Evolutionary conservation across 805 yeast species (phyloP), one percentile per base, ranked within the genome.

Genomic region (Ogataea pini): DNA sequence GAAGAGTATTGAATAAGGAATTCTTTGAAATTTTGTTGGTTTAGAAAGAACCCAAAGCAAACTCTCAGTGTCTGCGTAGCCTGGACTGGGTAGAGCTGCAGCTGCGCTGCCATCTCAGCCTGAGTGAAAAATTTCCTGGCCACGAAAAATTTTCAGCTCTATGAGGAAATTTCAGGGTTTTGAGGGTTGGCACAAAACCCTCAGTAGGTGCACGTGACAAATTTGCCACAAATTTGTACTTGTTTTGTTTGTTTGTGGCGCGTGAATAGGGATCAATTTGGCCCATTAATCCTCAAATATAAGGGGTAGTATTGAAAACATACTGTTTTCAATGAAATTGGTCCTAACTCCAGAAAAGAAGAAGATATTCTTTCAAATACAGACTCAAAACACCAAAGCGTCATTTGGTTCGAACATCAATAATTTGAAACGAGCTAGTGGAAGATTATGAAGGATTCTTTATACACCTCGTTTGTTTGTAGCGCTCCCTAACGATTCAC

Each of bases 101-200:
- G 29, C 37, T 32, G 44, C 38, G 12, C 34, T 19, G 22, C n/a
- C 14, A 8, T 13, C 38, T 14, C 44, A 33, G 29, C n/a, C 17
- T 19, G 18, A 17, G 39, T 42, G 40, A 42, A 42, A 42, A 42
- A 41, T 41, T 41, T 41, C 44, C 44, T 13, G 25, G 39, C 31
- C 27, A 19, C 41, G 36, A 44, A 44, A 44, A 44, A 44, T 44
- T 44, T 44, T 44, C 47, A 44, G 36, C 47, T 20, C 16, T 16
- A 44, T 32, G 40, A 27, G 47, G 47, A 44, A 44, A 28, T 17
- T 22, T 25, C 3, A 14, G 22, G 17, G 33, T 4, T 13, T 22
- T 17, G 44, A 39, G 49, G 49, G 44, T 20, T 40, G 4, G 7
- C 13, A 3, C 4, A 12, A 14, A 36, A 25, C 44, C 44, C 40